Conservation (phyloP, 345 rosid genomes). For the Euphorbia lathyris region DNA sequence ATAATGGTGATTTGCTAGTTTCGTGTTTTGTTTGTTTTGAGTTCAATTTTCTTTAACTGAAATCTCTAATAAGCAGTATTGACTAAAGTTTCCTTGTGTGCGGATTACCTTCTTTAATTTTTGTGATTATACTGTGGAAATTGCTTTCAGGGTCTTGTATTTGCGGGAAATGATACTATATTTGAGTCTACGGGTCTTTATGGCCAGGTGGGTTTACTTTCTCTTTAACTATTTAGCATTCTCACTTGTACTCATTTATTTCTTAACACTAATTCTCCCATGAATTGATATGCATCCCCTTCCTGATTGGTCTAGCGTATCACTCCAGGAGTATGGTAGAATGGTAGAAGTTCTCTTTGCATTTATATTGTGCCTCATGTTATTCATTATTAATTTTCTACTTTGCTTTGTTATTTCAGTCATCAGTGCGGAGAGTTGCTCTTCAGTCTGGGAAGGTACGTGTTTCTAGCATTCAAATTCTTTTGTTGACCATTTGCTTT, state of each 20-base stretch:
- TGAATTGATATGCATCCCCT: no score
- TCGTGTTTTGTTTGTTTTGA: background rate
- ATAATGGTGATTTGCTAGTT: background rate
- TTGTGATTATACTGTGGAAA: background rate
- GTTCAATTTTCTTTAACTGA: background rate
- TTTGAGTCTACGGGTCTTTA: constrained; percentile 87
- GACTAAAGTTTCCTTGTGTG: background rate
- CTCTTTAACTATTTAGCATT: background rate
- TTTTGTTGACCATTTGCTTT: background rate
- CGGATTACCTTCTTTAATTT: background rate
- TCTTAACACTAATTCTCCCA: no score
- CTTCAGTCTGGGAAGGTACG: constrained; percentile 77
- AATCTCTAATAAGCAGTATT: background rate
- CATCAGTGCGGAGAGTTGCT: constrained; percentile 76
- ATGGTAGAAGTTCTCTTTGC: no score
- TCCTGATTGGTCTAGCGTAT: no score
- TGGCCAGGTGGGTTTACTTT: constrained; percentile 37
- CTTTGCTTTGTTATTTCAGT: constrained; percentile 42
- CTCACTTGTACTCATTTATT: no score
- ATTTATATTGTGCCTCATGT: no score
- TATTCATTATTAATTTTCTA: background rate
- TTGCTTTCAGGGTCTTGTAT: constrained; percentile 76
- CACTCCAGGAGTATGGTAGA: no score
- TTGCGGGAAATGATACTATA: constrained; percentile 58
- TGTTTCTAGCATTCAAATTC: constrained; percentile 4